These are phyloP conservation scores for Thozetella sp. DNA, from an alignment of 495 filamentous ascomycete species.

Conservation along the genomic window DNA sequence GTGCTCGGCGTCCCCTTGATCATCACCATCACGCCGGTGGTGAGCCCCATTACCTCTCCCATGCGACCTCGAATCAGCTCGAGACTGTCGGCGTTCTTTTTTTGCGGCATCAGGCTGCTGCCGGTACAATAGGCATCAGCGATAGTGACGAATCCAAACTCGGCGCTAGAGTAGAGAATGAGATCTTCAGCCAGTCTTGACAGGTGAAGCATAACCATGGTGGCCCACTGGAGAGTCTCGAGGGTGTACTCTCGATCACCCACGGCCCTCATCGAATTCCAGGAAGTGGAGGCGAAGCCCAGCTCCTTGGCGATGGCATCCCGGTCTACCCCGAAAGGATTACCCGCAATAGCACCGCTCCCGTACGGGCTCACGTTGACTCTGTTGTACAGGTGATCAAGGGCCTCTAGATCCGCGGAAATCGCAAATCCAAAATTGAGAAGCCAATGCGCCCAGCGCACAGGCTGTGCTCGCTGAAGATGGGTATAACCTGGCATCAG, in stretches of 20 bases:
- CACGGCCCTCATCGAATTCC: slow-evolving; percentile 79
- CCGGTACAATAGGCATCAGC: slow-evolving; percentile 83
- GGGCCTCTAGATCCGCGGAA: slow-evolving; percentile 70
- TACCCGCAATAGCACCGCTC: slow-evolving; percentile 79
- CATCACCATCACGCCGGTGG: slow-evolving; percentile 80
- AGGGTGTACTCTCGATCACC: slow-evolving; percentile 81
- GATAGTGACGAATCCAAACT: slow-evolving; percentile 75
- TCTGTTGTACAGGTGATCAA: slow-evolving; percentile 67
- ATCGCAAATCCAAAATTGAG: slow-evolving; percentile 75
- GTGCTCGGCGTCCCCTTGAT: slow-evolving; percentile 84
- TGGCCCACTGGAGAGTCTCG: slow-evolving; percentile 84
- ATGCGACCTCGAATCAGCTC: slow-evolving; percentile 82
- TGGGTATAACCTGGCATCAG: slow-evolving; percentile 76
- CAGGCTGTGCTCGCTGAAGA: slow-evolving; percentile 81
- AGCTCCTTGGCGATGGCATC: slow-evolving; percentile 80
- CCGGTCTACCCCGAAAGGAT: slow-evolving; percentile 81
- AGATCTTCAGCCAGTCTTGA: slow-evolving; percentile 83
- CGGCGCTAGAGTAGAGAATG: slow-evolving; percentile 76
- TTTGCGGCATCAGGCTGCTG: slow-evolving; percentile 83
- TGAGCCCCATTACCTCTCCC: slow-evolving; percentile 77
- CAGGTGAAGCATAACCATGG: slow-evolving; percentile 78
- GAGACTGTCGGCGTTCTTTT: slow-evolving; percentile 70
- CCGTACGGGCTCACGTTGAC: slow-evolving; percentile 79
- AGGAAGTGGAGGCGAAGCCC: slow-evolving; percentile 74
- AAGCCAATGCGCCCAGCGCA: slow-evolving; percentile 82